Evolutionary conservation across 179 eudicot species (phyloP), one percentile per base, ranked within the genome.

Genomic region (Actinidia chinensis): DNA sequence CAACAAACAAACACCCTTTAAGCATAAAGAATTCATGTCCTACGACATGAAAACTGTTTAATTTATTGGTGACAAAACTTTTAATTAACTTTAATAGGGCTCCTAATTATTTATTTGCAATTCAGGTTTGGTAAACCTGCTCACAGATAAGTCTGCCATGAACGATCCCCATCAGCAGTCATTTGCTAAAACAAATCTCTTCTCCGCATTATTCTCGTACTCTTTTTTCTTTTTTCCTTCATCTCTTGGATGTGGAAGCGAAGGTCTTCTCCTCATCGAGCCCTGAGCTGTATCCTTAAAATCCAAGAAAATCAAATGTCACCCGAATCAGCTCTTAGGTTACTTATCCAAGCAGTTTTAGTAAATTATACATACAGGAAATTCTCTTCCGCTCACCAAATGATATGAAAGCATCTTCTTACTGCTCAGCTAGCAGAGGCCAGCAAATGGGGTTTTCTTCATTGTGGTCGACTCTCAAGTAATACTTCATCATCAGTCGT

Each of bases 161-260:
- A 82, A 77, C 98, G 98, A 79, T 96, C 98, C 47, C 99, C 99
- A 76, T 84, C 94, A 84, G 89, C 92, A 96, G 85, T 96, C 99
- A 87, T 91, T 94, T 77, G 90, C 94, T 80, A 96, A 81, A 81
- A 96, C 75, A 83, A 92, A 96, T 78, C 94, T 89, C 86, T 96
- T 96, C 86, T 96, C 99, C 86, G 94, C 96, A 82, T 92, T 88
- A 78, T 90, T 88, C 79, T 96, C 98, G 51, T 94, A 90, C 61
- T 98, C 97, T 86, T 87, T 96, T 85, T 94, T 94, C 86, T 79
- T 90, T 84, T 91, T 96, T 64, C 96, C 93, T 76, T 90, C 92
- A 73, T 91, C 99, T 46, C 88, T 97, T 90, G 85, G 79, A 94
- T 65, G 83, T 96, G 99, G 84, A 96, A 96, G 44, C 97, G 96